These are phyloP conservation scores for Trametes polyzona DNA, from an alignment of 1,284 basidiomycete species.

Conservation along the genomic window DNA sequence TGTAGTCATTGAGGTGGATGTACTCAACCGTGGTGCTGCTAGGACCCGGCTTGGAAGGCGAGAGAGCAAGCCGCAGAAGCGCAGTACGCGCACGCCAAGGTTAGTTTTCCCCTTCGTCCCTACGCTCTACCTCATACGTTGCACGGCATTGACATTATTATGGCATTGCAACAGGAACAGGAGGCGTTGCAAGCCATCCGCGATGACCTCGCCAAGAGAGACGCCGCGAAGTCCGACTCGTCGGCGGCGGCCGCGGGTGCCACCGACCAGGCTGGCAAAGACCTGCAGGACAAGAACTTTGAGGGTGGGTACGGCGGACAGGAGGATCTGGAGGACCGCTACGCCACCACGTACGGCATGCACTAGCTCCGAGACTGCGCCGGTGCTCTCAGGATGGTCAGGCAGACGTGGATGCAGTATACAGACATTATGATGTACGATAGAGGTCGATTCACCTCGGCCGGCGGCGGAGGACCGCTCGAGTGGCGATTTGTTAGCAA, in stretches of 20 bases:
- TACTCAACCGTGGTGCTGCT: not conserved
- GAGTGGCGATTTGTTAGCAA: no score
- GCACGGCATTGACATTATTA: not conserved
- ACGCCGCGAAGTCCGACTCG: conserved; percentile 8
- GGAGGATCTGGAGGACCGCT: conserved; percentile 53
- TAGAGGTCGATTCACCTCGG: no score
- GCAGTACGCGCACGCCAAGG: conserved; percentile 39
- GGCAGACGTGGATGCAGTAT: no score
- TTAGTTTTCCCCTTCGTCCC: no score
- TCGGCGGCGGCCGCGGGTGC: not conserved
- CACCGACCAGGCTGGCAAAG: not conserved
- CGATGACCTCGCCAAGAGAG: conserved; percentile 25
- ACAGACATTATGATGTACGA: no score
- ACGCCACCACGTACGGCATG: conserved; percentile 51
- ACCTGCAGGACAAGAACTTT: conserved; percentile 40
- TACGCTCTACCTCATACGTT: no score
- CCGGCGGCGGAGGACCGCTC: no score
- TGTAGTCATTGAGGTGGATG: no score
- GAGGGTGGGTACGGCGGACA: conserved; percentile 54
- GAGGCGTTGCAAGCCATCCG: conserved; percentile 38
- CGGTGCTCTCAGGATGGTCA: no score
- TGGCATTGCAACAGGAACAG: conserved; percentile 27
- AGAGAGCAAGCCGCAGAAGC: conserved; percentile 38
- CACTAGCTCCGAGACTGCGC: no score
- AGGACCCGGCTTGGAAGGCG: conserved; percentile 38